These are phyloP conservation scores for Boechera divaricarpa DNA, from an alignment of 345 rosid species.

Conservation along the genomic window DNA sequence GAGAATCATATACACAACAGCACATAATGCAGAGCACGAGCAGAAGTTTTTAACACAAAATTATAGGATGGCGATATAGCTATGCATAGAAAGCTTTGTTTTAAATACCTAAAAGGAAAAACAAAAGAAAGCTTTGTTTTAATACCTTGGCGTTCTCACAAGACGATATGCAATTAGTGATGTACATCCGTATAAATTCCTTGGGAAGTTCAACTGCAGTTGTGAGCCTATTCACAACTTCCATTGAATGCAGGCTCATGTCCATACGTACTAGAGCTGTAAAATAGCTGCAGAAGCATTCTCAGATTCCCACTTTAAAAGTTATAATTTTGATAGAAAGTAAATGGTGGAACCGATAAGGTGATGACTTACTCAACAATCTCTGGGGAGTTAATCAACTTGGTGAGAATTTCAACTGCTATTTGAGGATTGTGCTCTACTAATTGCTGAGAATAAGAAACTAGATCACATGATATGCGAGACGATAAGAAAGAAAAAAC, in stretches of 20 bases:
- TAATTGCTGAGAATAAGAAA: constrained; percentile 70
- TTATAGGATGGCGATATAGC: not conserved
- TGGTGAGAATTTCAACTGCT: constrained; percentile 92
- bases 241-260: constrained; percentile 98
- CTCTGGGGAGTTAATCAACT: constrained; percentile 86
- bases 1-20: not conserved
- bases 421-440: constrained; percentile 94
- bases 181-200: constrained; percentile 87
- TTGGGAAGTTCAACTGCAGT: constrained; percentile 93
- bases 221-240: constrained; percentile 98
- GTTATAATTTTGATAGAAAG: not conserved
- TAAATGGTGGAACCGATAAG: constrained; percentile 20
- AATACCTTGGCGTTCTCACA: constrained; percentile 91
- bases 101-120: not conserved
- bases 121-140: constrained; percentile 32
- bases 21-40: not conserved
- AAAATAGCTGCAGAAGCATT: constrained; percentile 67
- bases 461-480: constrained; percentile 34
- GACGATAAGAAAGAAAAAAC: constrained; percentile 8
- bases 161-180: constrained; percentile 93
- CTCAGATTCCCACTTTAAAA: constrained; percentile 25
- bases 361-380: constrained; percentile 73
- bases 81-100: constrained; percentile 13
- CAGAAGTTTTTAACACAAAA: not conserved
- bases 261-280: constrained; percentile 94